Percentiles rank a stretch among this genome's conserved stretches.
These are phyloP conservation scores for Lyophyllum semitale DNA, from an alignment of 768 basidiomycete species.

Conservation along the genomic window DNA sequence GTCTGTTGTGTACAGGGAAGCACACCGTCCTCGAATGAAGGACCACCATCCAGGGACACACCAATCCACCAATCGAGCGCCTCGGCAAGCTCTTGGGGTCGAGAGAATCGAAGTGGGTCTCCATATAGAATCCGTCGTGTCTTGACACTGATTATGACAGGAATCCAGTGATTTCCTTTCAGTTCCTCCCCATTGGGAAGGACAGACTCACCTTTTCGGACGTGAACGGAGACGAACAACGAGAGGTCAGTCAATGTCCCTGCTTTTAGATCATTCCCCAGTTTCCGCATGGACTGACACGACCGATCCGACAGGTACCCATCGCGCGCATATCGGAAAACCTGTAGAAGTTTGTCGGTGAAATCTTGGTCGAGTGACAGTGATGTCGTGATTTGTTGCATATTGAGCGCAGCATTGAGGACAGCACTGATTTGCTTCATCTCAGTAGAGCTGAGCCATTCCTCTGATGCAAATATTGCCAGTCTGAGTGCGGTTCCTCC, in stretches of 20 bases:
- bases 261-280: neutral
- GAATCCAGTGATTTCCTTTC: constrained; percentile 8
- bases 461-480: neutral
- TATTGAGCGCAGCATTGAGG: constrained; percentile 1
- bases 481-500: constrained; percentile 1
- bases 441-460: constrained; percentile 12
- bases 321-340: neutral
- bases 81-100: constrained; percentile 11
- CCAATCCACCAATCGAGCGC: constrained; percentile 12
- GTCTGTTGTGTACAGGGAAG: no score
- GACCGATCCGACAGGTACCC: neutral
- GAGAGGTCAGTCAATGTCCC: no score
- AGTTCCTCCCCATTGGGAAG: no score
- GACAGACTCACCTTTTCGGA: no score
- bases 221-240: no score
- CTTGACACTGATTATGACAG: neutral
- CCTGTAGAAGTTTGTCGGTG: neutral
- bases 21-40: no score
- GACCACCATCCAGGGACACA: neutral
- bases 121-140: neutral
- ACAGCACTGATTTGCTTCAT: constrained; percentile 3
- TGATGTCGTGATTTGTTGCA: neutral
- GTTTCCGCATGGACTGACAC: neutral
- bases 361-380: constrained; percentile 7
- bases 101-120: constrained; percentile 3